Conservation (phyloP, 1,139 yeast species). For the Nakaseomyces kungkrabaensis region DNA sequence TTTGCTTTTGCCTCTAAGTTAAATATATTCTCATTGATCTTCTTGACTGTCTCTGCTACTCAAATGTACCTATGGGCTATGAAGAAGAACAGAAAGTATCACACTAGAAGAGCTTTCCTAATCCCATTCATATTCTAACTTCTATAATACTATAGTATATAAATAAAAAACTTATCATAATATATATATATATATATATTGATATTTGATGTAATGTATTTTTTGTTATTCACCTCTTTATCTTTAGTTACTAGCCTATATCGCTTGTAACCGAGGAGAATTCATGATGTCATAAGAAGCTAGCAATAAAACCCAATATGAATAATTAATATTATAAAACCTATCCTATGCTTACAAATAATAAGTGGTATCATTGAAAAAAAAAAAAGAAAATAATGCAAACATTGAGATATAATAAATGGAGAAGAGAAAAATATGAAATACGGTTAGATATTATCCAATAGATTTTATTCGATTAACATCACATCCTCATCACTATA, state of each 20-base stretch:
- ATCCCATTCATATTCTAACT: slow-evolving; percentile 32
- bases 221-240: neutral
- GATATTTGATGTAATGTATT: neutral
- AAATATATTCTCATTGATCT: slow-evolving; percentile 66
- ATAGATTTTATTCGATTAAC: neutral
- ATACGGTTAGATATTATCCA: no score
- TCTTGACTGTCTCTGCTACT: slow-evolving; percentile 56
- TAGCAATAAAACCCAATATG: neutral
- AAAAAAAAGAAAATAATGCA: neutral
- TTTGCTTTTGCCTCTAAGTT: slow-evolving; percentile 57
- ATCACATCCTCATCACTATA: neutral
- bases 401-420: neutral
- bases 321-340: neutral
- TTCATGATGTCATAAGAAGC: no score
- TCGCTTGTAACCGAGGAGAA: no score
- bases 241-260: neutral
- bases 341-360: no score
- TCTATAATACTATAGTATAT: neutral
- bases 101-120: slow-evolving; percentile 31
- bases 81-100: slow-evolving; percentile 47
- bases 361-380: no score
- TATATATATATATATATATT: neutral
- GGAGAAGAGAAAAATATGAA: neutral
- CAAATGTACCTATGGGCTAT: slow-evolving; percentile 70
- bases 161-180: neutral